Evolutionary conservation across 1,139 yeast species (phyloP), one percentile per base, ranked within the genome.

Genomic region (Debaryomyces sp.): DNA sequence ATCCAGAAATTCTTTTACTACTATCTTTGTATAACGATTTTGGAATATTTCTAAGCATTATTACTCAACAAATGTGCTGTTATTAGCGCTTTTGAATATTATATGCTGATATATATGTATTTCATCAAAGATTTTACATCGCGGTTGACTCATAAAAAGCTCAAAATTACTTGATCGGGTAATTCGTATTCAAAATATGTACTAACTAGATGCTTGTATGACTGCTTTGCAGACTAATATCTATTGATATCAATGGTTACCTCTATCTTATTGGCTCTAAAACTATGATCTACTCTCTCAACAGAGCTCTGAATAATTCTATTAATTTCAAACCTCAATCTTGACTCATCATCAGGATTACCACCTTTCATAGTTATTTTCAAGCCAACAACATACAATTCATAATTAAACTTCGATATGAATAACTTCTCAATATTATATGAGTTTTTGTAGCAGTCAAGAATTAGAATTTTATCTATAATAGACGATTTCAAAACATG

Each of bases 271-370:
- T 65, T 70, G 17, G 66, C 65, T 53, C 59, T 51, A 45, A 66
- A 53, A 53, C 64, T 48, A 54, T 35, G 40, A 57, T 69, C 55
- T 53, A 57, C 56, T 13, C 50, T 53, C 42, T 57, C 55, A n/a
- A 71, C 54, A 38, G 64, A 67, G 15, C 57, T 64, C 43, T 66
- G 68, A 5, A 86, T 64, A 29, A 84, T 71, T 34, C 81, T 73
- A 47, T 74, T 73, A 2, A 82, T 70, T 47, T 86, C 85, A 54
- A 77, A 75, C 46, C 87, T 64, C 40, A 87, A 60, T 30, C 74
- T 67, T 1, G 82, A 67, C 59, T 87, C 94, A 49, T 86, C 90
- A 50, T 85, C 89, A 49, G 80, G 80, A 6, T 87, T 80, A 1
- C 85, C 87, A n/a, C 92, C 92, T 41, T 70, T 66, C 87, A 87